Percentiles rank a stretch among this genome's conserved stretches.
These are phyloP conservation scores for Vitis riparia DNA, from an alignment of 164 flowering plant species.

Conservation along the genomic window DNA sequence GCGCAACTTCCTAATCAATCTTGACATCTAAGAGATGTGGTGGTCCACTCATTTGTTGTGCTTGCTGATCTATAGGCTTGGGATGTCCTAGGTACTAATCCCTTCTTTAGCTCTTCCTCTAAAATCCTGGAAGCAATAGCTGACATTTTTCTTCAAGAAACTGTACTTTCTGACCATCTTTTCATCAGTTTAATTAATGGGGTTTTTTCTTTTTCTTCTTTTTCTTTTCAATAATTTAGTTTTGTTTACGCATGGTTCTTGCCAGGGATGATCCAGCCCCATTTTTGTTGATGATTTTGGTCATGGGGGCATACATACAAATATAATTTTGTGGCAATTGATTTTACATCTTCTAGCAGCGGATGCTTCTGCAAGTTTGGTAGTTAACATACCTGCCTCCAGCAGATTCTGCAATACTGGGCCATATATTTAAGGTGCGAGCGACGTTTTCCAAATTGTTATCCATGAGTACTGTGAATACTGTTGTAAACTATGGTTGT, in stretches of 20 bases:
- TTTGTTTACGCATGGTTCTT: neutral
- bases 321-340: neutral
- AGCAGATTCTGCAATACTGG: neutral
- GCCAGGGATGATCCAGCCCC: conserved; percentile 1
- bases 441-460: neutral
- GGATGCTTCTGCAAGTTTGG: neutral
- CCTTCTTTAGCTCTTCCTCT: neutral
- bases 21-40: neutral
- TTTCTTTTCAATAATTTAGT: neutral
- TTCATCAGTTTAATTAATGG: neutral
- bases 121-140: neutral
- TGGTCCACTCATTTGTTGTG: neutral
- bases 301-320: neutral
- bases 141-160: neutral
- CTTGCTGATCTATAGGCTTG: neutral
- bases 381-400: neutral
- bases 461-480: neutral
- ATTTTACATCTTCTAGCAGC: neutral
- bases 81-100: neutral
- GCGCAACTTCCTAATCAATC: conserved; percentile 82
- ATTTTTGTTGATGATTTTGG: neutral
- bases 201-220: neutral
- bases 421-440: neutral
- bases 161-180: neutral
- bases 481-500: neutral